These are phyloP conservation scores for Trypanosoma platydactyli DNA, from an alignment of 208 protist genomes.

Conservation along the genomic window DNA sequence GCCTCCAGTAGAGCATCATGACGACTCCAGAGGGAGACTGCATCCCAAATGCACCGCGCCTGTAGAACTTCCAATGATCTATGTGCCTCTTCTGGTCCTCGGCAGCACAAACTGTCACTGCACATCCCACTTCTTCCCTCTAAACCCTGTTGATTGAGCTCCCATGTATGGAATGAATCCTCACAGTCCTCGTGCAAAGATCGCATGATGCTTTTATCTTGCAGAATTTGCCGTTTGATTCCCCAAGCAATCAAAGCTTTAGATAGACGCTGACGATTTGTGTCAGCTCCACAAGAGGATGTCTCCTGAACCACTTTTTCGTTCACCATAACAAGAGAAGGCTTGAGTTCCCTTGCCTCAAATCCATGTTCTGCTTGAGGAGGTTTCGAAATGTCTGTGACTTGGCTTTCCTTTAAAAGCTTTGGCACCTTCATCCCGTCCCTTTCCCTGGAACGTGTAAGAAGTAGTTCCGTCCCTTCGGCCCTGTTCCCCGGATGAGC, in stretches of 20 bases:
- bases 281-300: neutral
- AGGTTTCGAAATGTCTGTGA: neutral
- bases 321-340: neutral
- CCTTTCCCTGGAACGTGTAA: too few species aligned
- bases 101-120: neutral
- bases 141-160: neutral
- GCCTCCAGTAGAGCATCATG: constrained; percentile 13
- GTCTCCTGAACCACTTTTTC: neutral
- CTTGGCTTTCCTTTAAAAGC: too few species aligned
- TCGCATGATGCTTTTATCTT: constrained; percentile 26
- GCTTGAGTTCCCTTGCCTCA: neutral
- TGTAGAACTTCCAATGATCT: constrained; percentile 2
- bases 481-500: neutral
- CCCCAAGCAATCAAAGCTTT: constrained; percentile 27
- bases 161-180: neutral
- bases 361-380: neutral
- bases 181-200: constrained; percentile 6
- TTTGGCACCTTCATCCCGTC: too few species aligned
- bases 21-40: constrained; percentile 8
- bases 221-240: constrained; percentile 22
- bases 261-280: constrained; percentile 10
- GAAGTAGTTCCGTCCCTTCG: too few species aligned
- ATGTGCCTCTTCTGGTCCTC: neutral
- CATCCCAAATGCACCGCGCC: constrained; percentile 14
- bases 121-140: neutral